Conservation (phyloP, 495 filamentous ascomycete genomes). For the Aspergillus nanangensis region DNA sequence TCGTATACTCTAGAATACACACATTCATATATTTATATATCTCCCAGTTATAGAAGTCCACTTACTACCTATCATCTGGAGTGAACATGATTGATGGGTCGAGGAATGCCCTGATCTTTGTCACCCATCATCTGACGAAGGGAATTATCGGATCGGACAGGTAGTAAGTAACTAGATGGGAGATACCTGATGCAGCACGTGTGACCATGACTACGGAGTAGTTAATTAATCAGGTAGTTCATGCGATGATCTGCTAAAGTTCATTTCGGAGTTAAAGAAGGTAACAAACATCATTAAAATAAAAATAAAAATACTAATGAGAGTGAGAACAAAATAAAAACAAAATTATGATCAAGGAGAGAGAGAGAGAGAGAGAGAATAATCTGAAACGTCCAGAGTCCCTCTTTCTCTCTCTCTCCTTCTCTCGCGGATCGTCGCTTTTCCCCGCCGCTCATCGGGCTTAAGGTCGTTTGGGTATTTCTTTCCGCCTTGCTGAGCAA, state of each 20-base stretch:
- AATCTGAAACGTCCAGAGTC: constrained; percentile 4
- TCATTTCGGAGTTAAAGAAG: too few species aligned
- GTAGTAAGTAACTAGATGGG: not conserved
- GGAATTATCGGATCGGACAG: not conserved
- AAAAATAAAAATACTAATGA: too few species aligned
- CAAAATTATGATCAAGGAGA: not conserved
- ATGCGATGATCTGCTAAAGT: too few species aligned
- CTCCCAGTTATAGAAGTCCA: too few species aligned
- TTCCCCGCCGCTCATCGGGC: constrained; percentile 17
- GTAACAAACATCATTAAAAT: too few species aligned
- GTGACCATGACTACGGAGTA: not conserved
- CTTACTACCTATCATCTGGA: too few species aligned
- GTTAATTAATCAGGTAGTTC: not conserved
- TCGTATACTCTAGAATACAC: too few species aligned
- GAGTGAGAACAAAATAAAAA: too few species aligned
- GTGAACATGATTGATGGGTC: too few species aligned
- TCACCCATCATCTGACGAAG: not conserved
- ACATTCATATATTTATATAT: too few species aligned
- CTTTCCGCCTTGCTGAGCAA: constrained; percentile 12
- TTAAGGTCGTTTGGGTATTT: constrained; percentile 20
- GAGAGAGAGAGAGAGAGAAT: not conserved
- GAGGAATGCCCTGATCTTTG: too few species aligned
- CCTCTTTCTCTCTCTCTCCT: constrained; percentile 2
- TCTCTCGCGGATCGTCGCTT: constrained; percentile 14
- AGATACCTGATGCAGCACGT: not conserved